Evolutionary conservation across 192 early-diverging fungal species (phyloP), one percentile per base, ranked within the genome.

Genomic region (Entophlyctis helioformis): DNA sequence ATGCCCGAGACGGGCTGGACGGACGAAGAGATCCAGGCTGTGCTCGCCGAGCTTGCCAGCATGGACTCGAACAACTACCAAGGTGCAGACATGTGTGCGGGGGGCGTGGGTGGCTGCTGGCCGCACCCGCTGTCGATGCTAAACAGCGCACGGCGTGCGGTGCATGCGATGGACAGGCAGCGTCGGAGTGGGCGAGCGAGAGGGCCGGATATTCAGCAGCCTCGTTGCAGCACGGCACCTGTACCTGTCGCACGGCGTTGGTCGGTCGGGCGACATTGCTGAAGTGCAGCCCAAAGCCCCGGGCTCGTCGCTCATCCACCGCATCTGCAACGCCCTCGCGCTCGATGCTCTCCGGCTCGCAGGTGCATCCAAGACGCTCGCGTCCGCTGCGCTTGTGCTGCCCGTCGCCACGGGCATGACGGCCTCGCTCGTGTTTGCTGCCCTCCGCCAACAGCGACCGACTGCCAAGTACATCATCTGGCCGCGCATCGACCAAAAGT

Each of bases 221-320:
- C 29, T 31, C 29, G 29, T 31, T 11, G 4, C 29, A 4, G 8
- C 7, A 7, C 42, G n/a, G 6, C 42, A 16, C 6, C n/a, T 10
- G 10, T 12, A 27, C 23, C 22, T 44, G 10, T 7, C 20, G 6
- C 44, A 46, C 33, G 44, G 44, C 24, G 32, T 46, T 11, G 44
- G 44, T 18, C 44, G 44, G 6, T 46, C 44, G 3, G 44, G 44
- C 3, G 32, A 26, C 26, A 26, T 46, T 27, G 27, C 27, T 7
- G 26, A 46, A 3, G 32, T 27, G 7, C 44, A 46, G 29, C 44
- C 44, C 24, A 46, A 46, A 32, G 44, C 44, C 26, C 6, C 32
- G 6, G 44, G 44, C 2, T 46, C 44, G 27, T 46, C 44, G 6
- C 44, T 46, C 2, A 13, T 46, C 13, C 25, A 33, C 8, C 32